These are phyloP conservation scores for Aspergillaceae sp. DNA, from an alignment of 2,329 filamentous ascomycete genomes.

Conservation along the genomic window DNA sequence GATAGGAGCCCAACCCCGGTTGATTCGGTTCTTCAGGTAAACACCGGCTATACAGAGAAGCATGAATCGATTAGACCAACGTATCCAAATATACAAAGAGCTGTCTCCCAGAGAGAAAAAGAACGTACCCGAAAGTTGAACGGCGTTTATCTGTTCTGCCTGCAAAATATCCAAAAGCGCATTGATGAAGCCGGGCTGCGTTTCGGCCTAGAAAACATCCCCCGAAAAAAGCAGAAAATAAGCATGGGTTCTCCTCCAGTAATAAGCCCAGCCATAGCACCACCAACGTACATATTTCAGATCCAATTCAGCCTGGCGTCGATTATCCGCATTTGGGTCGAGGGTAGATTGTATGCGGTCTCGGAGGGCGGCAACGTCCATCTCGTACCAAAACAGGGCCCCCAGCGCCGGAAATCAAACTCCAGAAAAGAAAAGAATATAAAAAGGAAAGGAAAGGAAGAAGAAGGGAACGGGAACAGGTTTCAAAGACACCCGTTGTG, in stretches of 20 bases:
- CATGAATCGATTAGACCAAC: slow-evolving; percentile 6
- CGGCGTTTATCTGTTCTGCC: slow-evolving; percentile 72
- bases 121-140: slow-evolving; percentile 77
- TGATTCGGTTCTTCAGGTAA: slow-evolving; percentile 96
- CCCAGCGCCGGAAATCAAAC: slow-evolving; percentile 24
- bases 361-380: slow-evolving; percentile 54
- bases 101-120: not conserved
- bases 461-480: slow-evolving; percentile 1
- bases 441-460: not conserved
- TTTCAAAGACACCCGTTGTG: slow-evolving; percentile 1
- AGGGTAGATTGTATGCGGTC: slow-evolving; percentile 57
- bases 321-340: slow-evolving; percentile 52
- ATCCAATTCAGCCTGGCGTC: slow-evolving; percentile 56
- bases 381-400: slow-evolving; percentile 33
- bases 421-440: slow-evolving; percentile 4
- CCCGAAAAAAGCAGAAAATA: slow-evolving; percentile 1
- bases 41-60: slow-evolving; percentile 61
- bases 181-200: slow-evolving; percentile 80
- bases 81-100: not conserved
- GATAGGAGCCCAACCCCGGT: slow-evolving; percentile 74
- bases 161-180: slow-evolving; percentile 85
- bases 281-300: slow-evolving; percentile 51
- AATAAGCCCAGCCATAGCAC: slow-evolving; percentile 6
- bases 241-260: slow-evolving; percentile 5
- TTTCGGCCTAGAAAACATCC: slow-evolving; percentile 61